A percentile compares a stretch with the other conserved stretches of the same genome.
These are phyloP conservation scores for Hemisphaericaspora subhashii DNA, from an alignment of 1,139 yeast genomes.

Conservation along the genomic window DNA sequence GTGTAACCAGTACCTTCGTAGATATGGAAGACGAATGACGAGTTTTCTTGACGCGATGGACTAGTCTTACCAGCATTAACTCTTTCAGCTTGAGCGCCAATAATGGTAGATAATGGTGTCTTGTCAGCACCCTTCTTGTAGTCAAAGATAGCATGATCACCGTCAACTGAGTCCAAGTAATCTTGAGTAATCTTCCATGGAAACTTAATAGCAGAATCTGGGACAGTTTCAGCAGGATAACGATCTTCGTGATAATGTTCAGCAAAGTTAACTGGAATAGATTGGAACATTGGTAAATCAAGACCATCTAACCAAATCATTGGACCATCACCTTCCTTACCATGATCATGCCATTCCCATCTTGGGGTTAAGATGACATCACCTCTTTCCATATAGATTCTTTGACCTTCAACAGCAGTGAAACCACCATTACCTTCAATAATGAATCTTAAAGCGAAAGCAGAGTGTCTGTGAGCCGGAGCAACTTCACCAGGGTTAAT, in stretches of 20 bases:
- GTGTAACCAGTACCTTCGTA: conserved; percentile 19
- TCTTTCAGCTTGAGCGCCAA: conserved; percentile 21
- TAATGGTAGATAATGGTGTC: conserved; percentile 15
- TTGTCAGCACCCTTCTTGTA: conserved; percentile 10
- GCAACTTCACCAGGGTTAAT: conserved; percentile 24
- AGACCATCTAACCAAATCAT: conserved; percentile 25
- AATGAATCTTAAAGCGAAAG: conserved; percentile 22
- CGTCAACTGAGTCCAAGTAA: conserved; percentile 12
- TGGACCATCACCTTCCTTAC: conserved; percentile 23
- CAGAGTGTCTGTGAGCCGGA: conserved; percentile 22
- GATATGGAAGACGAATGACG: conserved; percentile 19
- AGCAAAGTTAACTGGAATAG: conserved; percentile 23
- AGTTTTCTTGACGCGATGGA: conserved; percentile 18
- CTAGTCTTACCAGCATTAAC: conserved; percentile 11
- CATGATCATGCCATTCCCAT: conserved; percentile 26
- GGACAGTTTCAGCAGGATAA: conserved; percentile 16
- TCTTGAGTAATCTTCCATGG: conserved; percentile 19
- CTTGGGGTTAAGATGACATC: conserved; percentile 24
- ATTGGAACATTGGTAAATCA: conserved; percentile 23
- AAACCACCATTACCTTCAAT: conserved; percentile 23
- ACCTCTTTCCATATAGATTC: conserved; percentile 20
- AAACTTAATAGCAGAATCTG: conserved; percentile 15
- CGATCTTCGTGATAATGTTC: conserved; percentile 18
- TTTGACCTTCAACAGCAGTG: conserved; percentile 22
- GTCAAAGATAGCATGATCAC: conserved; percentile 15